These are phyloP conservation scores for Hymenoscyphus scutula DNA, from an alignment of 2,329 filamentous ascomycete species.

Conservation along the genomic window DNA sequence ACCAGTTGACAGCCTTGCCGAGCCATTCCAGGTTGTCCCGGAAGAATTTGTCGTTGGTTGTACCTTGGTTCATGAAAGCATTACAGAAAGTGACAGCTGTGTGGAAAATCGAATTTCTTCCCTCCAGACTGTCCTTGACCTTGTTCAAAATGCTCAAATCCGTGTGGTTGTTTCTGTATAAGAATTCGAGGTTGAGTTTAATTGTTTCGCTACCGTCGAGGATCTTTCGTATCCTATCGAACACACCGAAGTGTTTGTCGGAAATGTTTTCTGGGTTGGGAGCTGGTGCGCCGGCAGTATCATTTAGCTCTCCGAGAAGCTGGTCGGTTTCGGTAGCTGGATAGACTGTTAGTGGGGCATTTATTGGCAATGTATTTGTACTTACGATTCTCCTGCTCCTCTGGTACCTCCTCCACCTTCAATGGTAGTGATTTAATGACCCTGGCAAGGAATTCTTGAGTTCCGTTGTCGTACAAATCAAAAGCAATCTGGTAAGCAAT, in stretches of 20 bases:
- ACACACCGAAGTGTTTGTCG: conserved; percentile 54
- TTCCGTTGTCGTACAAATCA: conserved; percentile 97
- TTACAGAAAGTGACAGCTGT: conserved; percentile 96
- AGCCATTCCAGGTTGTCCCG: conserved; percentile 97
- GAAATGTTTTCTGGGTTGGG: conserved; percentile 37
- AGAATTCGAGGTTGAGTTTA: conserved; percentile 90
- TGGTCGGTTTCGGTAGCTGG: conserved; percentile 48
- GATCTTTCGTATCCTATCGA: conserved; percentile 63
- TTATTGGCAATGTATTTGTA: background rate
- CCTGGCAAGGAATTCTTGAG: conserved; percentile 91
- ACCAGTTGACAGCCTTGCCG: conserved; percentile 98
- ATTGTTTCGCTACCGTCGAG: conserved; percentile 92
- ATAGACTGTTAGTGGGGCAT: background rate
- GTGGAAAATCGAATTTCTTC: conserved; percentile 97
- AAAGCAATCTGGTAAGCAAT: conserved; percentile 97
- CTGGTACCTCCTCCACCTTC: conserved; percentile 41
- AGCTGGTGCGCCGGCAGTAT: conserved; percentile 36
- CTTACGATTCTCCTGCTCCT: conserved; percentile 45
- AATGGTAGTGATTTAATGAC: conserved; percentile 77
- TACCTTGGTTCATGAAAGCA: conserved; percentile 98
- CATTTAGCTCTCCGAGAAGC: conserved; percentile 53
- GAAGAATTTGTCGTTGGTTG: conserved; percentile 98
- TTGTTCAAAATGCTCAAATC: conserved; percentile 93
- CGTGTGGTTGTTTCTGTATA: conserved; percentile 92
- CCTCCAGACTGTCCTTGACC: conserved; percentile 91